Evolutionary conservation across 352 stramenopile genomes (phyloP).

Genomic region (Globisporangium spiculum): DNA sequence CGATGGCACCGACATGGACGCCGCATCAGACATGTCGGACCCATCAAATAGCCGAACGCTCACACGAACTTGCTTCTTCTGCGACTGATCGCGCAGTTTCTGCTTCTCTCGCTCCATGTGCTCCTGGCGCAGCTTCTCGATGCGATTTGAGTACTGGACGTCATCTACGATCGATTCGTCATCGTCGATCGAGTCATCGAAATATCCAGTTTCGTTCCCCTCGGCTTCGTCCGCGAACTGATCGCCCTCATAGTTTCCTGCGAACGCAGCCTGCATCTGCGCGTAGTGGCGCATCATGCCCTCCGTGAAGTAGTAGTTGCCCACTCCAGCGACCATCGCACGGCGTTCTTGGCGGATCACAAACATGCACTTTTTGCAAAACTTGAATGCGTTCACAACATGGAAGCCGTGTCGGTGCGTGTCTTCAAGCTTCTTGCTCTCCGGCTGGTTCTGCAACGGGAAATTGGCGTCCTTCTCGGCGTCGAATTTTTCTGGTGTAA

Average conservation of each 20-base stretch:
- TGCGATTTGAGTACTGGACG: slow-evolving; percentile 41
- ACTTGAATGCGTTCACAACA: slow-evolving; percentile 61
- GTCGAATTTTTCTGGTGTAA: slow-evolving; percentile 29
- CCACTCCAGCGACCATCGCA: slow-evolving; percentile 38
- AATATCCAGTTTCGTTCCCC: slow-evolving; percentile 21
- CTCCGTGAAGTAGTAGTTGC: slow-evolving; percentile 42
- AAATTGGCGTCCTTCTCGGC: slow-evolving; percentile 16
- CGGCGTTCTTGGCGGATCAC: slow-evolving; percentile 60
- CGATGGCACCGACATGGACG: slow-evolving; percentile 18
- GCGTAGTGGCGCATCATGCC: slow-evolving; percentile 53
- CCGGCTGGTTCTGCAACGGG: slow-evolving; percentile 31
- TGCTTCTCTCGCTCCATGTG: slow-evolving; percentile 68
- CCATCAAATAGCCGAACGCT: slow-evolving; percentile 44
- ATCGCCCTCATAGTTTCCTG: slow-evolving; percentile 23
- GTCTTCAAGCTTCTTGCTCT: slow-evolving; percentile 40
- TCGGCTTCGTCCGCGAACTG: slow-evolving; percentile 25
- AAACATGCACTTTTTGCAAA: slow-evolving; percentile 70
- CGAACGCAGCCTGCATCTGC: slow-evolving; percentile 12
- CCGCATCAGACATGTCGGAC: background rate
- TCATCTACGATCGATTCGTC: slow-evolving; percentile 46
- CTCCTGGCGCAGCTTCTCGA: slow-evolving; percentile 57
- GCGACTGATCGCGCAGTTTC: slow-evolving; percentile 25
- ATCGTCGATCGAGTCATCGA: background rate
- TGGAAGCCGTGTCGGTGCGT: slow-evolving; percentile 45
- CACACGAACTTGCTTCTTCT: slow-evolving; percentile 11